These are phyloP conservation scores for Penicillium canescens DNA, from an alignment of 495 filamentous ascomycete species.

Conservation along the genomic window DNA sequence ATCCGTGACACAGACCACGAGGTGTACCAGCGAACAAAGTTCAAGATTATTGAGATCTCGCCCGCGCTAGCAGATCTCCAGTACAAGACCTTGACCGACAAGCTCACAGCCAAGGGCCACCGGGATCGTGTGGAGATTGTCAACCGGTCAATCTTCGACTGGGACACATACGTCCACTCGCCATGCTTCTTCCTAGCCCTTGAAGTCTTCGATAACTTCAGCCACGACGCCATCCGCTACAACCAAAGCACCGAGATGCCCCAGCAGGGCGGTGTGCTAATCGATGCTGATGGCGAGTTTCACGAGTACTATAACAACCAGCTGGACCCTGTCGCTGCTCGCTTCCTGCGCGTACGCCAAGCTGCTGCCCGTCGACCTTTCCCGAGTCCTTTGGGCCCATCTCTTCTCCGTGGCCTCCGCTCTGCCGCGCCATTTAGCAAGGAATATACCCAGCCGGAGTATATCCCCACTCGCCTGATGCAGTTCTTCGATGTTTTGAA, in stretches of 20 bases:
- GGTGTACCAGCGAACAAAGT: slow-evolving; percentile 93
- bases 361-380: slow-evolving; percentile 57
- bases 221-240: slow-evolving; percentile 91
- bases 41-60: slow-evolving; percentile 94
- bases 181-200: slow-evolving; percentile 98
- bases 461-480: slow-evolving; percentile 91
- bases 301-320: slow-evolving; percentile 82
- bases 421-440: slow-evolving; percentile 61
- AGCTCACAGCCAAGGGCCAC: slow-evolving; percentile 70
- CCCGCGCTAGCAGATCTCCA: slow-evolving; percentile 76
- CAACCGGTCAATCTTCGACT: slow-evolving; percentile 92
- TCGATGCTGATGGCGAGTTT: slow-evolving; percentile 85
- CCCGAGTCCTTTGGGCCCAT: slow-evolving; percentile 55
- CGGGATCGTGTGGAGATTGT: slow-evolving; percentile 85
- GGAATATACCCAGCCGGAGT: slow-evolving; percentile 82
- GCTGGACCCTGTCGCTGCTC: slow-evolving; percentile 78
- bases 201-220: slow-evolving; percentile 98
- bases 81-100: slow-evolving; percentile 62
- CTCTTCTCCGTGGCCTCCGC: slow-evolving; percentile 57
- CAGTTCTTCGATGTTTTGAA: slow-evolving; percentile 92
- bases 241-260: slow-evolving; percentile 71
- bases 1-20: slow-evolving; percentile 86
- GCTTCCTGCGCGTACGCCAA: slow-evolving; percentile 79
- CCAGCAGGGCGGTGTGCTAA: slow-evolving; percentile 82
- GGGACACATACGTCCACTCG: slow-evolving; percentile 78